Evolutionary conservation across 257 asterid genomes (phyloP), one percentile per base, ranked within the genome.

Genomic region (Handroanthus guayacan): DNA sequence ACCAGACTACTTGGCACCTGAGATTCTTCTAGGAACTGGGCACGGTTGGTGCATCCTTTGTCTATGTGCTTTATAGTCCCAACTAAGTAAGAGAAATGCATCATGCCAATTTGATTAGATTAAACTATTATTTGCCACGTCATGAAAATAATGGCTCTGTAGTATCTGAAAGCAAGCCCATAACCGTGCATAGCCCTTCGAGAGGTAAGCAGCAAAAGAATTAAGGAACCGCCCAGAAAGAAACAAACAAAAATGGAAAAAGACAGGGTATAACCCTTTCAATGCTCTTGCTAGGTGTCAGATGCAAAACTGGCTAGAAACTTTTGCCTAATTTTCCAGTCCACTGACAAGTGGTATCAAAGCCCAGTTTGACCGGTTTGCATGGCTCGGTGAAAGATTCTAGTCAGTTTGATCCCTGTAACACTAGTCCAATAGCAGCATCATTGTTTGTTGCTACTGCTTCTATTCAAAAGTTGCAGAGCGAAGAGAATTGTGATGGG

Each of bases 1-100:
- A 67, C 99, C 99, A 62, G 99, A 95, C 83, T 95, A 95, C 84
- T 85, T 95, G 90, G 99, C 99, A 72, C 99, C 99, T 64, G 99
- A 95, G 86, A 95, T 95, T 83, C 99, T 95, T 86, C 94, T 95
- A 64, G 99, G 99, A 89, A 95, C 98, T 74, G 99, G 99, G 63
- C 99, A 95, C 71, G 99, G 99, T 95, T 63, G 39, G 97, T 89
- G 73, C 43, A 47, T 66, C 67, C 25, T 34, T 67, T 72, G 70
- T 63, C 56, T 17, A 20, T 55, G 71, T 38, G 12, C 3, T 69
- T 38, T 64, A 48, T 78, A 25, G 69, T n/a, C 62, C 50, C 47
- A 50, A 74, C 16, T 63, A 67, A 78, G 16, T 38, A 36, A 47
- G 47, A 43, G 62, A 67, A 51, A 51, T 31, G 14, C 14, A 7